A percentile compares a stretch with the other conserved stretches of the same genome.
Conservation (phyloP, 768 basidiomycete genomes). For the Strobilomyces confusus region DNA sequence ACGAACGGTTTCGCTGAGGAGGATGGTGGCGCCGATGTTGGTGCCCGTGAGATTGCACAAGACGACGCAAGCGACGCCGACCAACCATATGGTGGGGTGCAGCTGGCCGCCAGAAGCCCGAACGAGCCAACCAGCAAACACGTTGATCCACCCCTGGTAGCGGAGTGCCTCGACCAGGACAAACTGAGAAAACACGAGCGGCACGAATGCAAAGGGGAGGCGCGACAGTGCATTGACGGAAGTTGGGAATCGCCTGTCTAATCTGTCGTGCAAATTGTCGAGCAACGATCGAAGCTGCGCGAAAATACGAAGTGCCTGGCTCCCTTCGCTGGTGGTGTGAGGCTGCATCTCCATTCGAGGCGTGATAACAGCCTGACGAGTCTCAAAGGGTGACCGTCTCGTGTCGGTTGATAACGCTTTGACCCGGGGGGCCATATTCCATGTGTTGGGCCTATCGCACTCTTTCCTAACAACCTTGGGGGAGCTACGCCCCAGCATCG, state of each 20-base stretch:
- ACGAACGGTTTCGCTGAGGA: background rate
- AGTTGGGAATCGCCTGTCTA: conserved; percentile 58
- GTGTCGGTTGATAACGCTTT: too few relatives aligned
- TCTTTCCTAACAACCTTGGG: background rate
- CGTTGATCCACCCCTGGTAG: too few relatives aligned
- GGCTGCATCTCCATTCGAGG: background rate
- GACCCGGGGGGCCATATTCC: too few relatives aligned
- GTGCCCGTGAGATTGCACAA: background rate
- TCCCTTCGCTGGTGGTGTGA: background rate
- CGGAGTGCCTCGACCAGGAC: too few relatives aligned
- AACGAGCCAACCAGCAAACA: too few relatives aligned
- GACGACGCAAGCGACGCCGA: conserved; percentile 41
- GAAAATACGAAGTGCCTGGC: background rate
- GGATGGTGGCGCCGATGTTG: background rate
- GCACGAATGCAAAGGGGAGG: conserved; percentile 77
- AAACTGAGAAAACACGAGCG: conserved; percentile 2
- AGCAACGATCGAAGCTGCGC: background rate
- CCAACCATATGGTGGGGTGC: conserved; percentile 54
- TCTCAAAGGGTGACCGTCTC: background rate
- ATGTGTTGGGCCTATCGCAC: too few relatives aligned
- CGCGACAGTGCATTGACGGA: conserved; percentile 59
- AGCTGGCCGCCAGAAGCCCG: conserved; percentile 39
- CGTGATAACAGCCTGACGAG: too few relatives aligned
- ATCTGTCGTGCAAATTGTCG: background rate
- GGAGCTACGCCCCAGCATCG: conserved; percentile 13